These are phyloP conservation scores for Carex arenaria DNA, from an alignment of 202 grass and related monocot species.

Conservation along the genomic window DNA sequence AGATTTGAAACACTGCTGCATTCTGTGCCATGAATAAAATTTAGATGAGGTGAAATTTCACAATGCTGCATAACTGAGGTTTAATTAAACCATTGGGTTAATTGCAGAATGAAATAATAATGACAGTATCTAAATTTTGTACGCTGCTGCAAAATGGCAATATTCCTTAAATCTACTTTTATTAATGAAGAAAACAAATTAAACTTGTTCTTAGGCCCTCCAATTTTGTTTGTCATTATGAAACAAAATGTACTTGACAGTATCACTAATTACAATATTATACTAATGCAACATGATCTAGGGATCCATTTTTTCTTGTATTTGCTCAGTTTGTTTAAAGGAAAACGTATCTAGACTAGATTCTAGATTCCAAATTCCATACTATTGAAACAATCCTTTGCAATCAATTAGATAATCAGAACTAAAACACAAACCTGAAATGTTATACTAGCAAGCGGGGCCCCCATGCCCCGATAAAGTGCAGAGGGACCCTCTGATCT, in stretches of 20 bases:
- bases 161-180: neutral
- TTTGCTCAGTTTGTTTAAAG: neutral
- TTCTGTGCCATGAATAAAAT: constrained; percentile 42
- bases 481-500: constrained; percentile 66
- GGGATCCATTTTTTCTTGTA: neutral
- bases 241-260: neutral
- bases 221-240: neutral
- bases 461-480: constrained; percentile 94
- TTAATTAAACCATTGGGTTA: neutral
- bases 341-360: neutral
- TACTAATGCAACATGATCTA: neutral
- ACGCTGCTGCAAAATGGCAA: neutral
- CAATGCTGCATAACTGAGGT: neutral
- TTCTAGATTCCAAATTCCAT: neutral
- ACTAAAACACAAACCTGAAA: constrained; percentile 50
- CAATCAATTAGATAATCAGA: neutral
- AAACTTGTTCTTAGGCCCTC: neutral
- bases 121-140: neutral
- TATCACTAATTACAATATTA: neutral
- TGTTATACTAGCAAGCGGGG: constrained; percentile 73
- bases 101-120: neutral
- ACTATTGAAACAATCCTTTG: neutral
- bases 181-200: neutral
- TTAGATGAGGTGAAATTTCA: neutral
- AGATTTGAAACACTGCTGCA: constrained; percentile 88